Conservation (phyloP, 345 rosid species). For the Hevea brasiliensis region DNA sequence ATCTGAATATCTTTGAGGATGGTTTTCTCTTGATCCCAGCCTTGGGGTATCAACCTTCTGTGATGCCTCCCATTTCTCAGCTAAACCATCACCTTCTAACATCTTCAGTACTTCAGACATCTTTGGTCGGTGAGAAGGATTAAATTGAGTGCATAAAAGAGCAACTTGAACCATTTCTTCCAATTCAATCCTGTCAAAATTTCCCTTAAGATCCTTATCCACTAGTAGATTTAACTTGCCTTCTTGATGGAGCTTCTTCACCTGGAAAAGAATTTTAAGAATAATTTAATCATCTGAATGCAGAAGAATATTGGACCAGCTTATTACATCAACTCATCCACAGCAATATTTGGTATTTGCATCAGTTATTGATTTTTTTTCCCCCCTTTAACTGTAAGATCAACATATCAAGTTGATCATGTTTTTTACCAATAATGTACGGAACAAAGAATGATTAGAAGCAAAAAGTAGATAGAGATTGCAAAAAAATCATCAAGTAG, state of each 20-base stretch:
- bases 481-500: background rate
- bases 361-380: background rate
- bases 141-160: constrained; percentile 72
- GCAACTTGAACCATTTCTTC: constrained; percentile 82
- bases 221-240: constrained; percentile 68
- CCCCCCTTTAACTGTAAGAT: background rate
- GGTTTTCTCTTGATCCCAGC: constrained; percentile 41
- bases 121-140: constrained; percentile 66
- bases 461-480: background rate
- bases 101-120: constrained; percentile 74
- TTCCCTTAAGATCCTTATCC: constrained; percentile 70
- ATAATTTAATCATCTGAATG: background rate
- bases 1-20: constrained; percentile 60
- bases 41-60: constrained; percentile 57
- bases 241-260: constrained; percentile 85
- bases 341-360: background rate
- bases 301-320: background rate
- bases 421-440: background rate
- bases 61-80: constrained; percentile 82
- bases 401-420: constrained; percentile 6
- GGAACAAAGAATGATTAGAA: background rate
- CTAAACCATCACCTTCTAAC: constrained; percentile 84
- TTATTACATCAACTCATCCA: background rate
- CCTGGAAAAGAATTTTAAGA: constrained; percentile 44
- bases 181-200: constrained; percentile 64